Evolutionary conservation across 2,329 filamentous ascomycete species (phyloP).

Genomic region (Alternaria viburni): DNA sequence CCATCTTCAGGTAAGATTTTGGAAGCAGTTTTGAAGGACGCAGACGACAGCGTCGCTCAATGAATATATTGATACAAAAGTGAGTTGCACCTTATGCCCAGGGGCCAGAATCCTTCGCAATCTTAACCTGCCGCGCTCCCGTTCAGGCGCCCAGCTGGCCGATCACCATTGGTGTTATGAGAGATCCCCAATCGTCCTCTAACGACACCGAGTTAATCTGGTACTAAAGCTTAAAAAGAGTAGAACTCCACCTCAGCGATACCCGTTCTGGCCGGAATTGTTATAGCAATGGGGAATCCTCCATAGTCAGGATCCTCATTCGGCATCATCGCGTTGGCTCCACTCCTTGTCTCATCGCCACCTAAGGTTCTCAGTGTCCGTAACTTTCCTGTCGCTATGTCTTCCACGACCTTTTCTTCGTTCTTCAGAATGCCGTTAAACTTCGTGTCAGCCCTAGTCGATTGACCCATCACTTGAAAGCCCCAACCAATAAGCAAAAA

Average conservation of each 20-base stretch:
- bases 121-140: neutral
- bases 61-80: neutral
- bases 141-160: neutral
- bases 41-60: neutral
- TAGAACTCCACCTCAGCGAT: conserved; percentile 26
- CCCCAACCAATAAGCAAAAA: conserved; percentile 57
- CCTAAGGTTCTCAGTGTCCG: conserved; percentile 49
- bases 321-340: conserved; percentile 61
- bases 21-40: neutral
- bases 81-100: neutral
- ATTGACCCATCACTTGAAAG: conserved; percentile 50
- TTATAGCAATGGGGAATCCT: conserved; percentile 62
- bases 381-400: conserved; percentile 45
- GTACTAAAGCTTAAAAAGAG: neutral
- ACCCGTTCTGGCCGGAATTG: conserved; percentile 58
- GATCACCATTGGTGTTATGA: neutral
- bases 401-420: conserved; percentile 51
- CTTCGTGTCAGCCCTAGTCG: conserved; percentile 31
- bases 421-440: conserved; percentile 55
- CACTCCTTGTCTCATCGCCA: conserved; percentile 57
- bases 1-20: neutral
- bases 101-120: neutral
- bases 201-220: neutral
- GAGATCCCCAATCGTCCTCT: neutral
- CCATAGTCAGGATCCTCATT: conserved; percentile 64